phyloP scores from a whole-genome alignment of 208 protist species.

The Angomonas deanei region DNA sequence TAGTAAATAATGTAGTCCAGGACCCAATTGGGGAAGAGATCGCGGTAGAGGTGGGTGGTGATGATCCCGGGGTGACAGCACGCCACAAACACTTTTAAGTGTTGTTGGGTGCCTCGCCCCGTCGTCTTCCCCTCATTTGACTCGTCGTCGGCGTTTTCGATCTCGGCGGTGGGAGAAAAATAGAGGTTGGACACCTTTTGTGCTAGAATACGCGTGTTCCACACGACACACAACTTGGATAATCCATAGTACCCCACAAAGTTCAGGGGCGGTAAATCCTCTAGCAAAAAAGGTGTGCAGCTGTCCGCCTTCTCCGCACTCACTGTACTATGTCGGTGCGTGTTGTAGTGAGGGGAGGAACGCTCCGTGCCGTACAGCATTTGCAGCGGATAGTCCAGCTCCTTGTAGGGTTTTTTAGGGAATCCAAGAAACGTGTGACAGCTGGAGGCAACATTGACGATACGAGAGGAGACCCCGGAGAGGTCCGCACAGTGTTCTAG shows the following conservation, averaged over 20 bases:
- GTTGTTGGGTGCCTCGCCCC: not conserved
- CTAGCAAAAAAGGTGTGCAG: constrained; percentile 17
- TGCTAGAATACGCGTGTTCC: constrained; percentile 71
- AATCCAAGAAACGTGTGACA: constrained; percentile 81
- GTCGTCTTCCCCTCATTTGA: not conserved
- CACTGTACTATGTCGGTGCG: not conserved
- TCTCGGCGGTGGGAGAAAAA: constrained; percentile 9
- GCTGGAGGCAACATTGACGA: constrained; percentile 83
- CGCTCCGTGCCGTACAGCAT: constrained; percentile 58
- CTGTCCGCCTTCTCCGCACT: not conserved
- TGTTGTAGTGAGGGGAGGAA: not conserved
- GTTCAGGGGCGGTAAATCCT: constrained; percentile 40
- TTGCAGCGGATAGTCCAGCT: constrained; percentile 29
- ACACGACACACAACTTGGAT: constrained; percentile 80
- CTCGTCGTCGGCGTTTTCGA: not conserved
- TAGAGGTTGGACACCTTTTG: constrained; percentile 30
- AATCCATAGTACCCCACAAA: constrained; percentile 87
- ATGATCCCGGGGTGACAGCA: constrained; percentile 76
- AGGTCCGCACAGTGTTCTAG: constrained; percentile 50
- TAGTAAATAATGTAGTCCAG: constrained; percentile 77
- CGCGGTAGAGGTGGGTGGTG: constrained; percentile 78
- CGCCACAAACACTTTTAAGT: constrained; percentile 59
- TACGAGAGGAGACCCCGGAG: constrained; percentile 55
- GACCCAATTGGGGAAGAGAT: constrained; percentile 57
- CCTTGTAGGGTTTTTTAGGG: not conserved